A percentile compares a stretch with the other conserved stretches of the same genome.
phyloP scores from a whole-genome alignment of 225 moss, liverwort and hornwort genomes.

The Sphagnum contortum region DNA sequence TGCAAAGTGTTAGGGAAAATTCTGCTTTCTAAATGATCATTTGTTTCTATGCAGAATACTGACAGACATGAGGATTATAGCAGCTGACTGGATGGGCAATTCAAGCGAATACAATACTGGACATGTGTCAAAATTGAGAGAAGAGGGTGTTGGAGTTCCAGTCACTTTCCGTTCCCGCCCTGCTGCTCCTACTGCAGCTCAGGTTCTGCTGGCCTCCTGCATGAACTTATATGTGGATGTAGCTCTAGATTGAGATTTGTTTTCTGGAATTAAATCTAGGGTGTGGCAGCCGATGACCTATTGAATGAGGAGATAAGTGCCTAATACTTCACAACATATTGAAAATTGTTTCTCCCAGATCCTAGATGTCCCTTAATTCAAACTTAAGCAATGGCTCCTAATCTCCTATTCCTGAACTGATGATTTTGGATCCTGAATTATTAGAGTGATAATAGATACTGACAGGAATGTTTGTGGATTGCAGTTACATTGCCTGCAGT shows the following conservation, averaged over 20 bases:
- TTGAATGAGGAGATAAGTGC: too few relatives aligned
- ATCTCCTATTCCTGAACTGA: too few relatives aligned
- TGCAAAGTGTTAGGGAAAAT: too few relatives aligned
- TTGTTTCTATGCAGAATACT: constrained; percentile 23
- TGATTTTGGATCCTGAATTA: too few relatives aligned
- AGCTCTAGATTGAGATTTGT: too few relatives aligned
- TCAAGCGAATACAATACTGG: constrained; percentile 43
- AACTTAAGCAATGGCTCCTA: too few relatives aligned
- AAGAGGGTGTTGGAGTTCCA: constrained; percentile 53
- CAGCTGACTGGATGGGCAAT: constrained; percentile 70
- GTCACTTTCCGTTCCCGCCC: constrained; percentile 60
- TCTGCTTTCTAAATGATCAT: not conserved
- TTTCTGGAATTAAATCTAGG: too few relatives aligned
- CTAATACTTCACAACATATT: too few relatives aligned
- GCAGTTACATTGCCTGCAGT: constrained; percentile 98
- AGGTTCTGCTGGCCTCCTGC: constrained; percentile 16
- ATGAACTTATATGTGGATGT: too few relatives aligned
- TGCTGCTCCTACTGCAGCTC: constrained; percentile 62
- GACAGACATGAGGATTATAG: constrained; percentile 60
- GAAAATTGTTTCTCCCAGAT: too few relatives aligned
- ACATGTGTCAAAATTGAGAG: constrained; percentile 52
- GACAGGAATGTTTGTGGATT: constrained; percentile 13
- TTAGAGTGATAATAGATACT: not conserved
- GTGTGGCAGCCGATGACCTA: too few relatives aligned
- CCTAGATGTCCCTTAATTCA: too few relatives aligned